Evolutionary conservation across 495 filamentous ascomycete genomes (phyloP).

Genomic region (Aspergillus panamensis): DNA sequence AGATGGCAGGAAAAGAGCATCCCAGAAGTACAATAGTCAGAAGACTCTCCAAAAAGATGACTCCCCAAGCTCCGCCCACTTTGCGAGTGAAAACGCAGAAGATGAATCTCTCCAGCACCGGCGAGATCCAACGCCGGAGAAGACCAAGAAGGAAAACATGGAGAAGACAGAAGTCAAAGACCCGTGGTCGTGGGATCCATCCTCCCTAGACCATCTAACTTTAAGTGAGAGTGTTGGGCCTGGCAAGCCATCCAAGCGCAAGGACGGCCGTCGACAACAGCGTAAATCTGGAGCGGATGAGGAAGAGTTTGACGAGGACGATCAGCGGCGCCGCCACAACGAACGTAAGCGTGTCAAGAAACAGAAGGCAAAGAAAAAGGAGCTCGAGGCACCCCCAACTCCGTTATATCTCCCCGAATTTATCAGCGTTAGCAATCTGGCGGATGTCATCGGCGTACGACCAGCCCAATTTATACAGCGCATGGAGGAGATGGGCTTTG

Average conservation of each 20-base stretch:
- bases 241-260: slow-evolving; percentile 27
- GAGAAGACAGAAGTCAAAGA: slow-evolving; percentile 16
- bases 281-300: slow-evolving; percentile 24
- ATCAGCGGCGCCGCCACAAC: slow-evolving; percentile 28
- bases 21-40: background rate
- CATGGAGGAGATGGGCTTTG: slow-evolving; percentile 74
- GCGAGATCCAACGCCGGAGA: background rate
- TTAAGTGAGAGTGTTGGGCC: slow-evolving; percentile 6
- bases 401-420: slow-evolving; percentile 83
- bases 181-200: slow-evolving; percentile 38
- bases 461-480: slow-evolving; percentile 68
- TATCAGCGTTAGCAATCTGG: slow-evolving; percentile 82
- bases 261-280: slow-evolving; percentile 26
- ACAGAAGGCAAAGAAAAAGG: slow-evolving; percentile 39
- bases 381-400: slow-evolving; percentile 40
- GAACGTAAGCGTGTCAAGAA: slow-evolving; percentile 49
- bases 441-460: slow-evolving; percentile 69
- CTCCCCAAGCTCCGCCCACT: background rate
- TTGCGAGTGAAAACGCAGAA: slow-evolving; percentile 1
- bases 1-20: slow-evolving; percentile 2
- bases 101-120: background rate
- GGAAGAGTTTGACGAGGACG: slow-evolving; percentile 38
- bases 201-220: slow-evolving; percentile 27
- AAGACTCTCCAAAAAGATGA: background rate
- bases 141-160: background rate